Conservation (phyloP, 129 eudicot genomes). For the Centaurea solstitialis region DNA sequence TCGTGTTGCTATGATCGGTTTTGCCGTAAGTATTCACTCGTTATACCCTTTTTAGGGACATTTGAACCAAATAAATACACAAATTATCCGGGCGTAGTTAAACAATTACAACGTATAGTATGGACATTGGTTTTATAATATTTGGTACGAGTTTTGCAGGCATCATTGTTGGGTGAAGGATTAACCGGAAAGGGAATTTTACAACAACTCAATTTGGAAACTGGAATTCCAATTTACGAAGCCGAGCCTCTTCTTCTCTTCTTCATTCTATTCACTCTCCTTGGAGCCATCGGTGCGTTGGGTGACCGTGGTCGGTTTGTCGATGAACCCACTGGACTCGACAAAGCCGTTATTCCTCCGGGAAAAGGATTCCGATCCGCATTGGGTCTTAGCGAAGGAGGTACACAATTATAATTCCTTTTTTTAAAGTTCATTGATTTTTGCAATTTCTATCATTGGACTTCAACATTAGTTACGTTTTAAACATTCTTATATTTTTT, state of each 20-base stretch:
- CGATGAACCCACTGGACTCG: conserved; percentile 84
- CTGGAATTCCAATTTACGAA: conserved; percentile 97
- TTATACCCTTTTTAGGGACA: not conserved
- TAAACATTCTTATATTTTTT: not conserved
- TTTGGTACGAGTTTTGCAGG: conserved; percentile 49
- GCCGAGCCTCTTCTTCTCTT: conserved; percentile 98
- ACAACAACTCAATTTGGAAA: conserved; percentile 81
- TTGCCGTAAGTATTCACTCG: conserved; percentile 64
- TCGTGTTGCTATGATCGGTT: conserved; percentile 98
- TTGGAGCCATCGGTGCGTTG: conserved; percentile 98
- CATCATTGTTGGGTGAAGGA: conserved; percentile 97
- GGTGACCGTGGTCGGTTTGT: conserved; percentile 93
- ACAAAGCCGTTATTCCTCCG: conserved; percentile 83
- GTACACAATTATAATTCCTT: conserved; percentile 25
- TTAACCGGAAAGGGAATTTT: conserved; percentile 89
- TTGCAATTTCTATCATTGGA: not conserved
- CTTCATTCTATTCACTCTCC: conserved; percentile 92
- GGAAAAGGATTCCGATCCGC: conserved; percentile 82
- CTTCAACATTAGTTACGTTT: too few species aligned
- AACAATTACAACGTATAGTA: not conserved
- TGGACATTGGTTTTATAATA: not conserved
- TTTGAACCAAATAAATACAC: not conserved
- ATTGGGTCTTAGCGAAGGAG: conserved; percentile 86
- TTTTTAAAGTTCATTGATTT: not conserved
- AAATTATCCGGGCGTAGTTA: not conserved